Percentiles rank a stretch among this genome's conserved stretches.
phyloP scores from a whole-genome alignment of 2,329 filamentous ascomycete species.

The Sporothrix protearum region DNA sequence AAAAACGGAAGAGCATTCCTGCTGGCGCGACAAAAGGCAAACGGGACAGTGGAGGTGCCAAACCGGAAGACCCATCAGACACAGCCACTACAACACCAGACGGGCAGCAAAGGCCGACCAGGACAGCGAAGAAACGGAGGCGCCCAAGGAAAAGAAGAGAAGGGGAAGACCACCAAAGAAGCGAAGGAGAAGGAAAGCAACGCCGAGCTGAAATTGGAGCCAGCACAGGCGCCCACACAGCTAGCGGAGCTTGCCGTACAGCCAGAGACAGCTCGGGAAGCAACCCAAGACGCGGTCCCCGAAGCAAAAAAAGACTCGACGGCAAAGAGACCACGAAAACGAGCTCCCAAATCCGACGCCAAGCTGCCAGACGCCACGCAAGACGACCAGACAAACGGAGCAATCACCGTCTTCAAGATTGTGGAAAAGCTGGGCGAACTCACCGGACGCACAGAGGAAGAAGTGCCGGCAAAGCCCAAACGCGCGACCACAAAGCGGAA shows the following conservation, averaged over 20 bases:
- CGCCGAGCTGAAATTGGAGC: neutral
- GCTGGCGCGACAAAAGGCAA: conserved; percentile 26
- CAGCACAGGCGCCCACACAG: neutral
- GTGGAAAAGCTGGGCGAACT: conserved; percentile 37
- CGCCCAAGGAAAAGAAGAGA: neutral
- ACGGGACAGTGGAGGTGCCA: neutral
- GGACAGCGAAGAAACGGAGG: neutral
- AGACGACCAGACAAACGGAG: conserved; percentile 46
- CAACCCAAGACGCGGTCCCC: no score
- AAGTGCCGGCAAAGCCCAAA: neutral
- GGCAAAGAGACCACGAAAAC: conserved; percentile 20
- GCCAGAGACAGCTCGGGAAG: neutral
- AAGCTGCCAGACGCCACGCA: conserved; percentile 44
- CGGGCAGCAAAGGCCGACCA: neutral
- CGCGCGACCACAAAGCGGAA: neutral
- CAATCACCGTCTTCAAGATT: conserved; percentile 45
- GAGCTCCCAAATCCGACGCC: conserved; percentile 31
- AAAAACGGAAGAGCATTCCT: conserved; percentile 35
- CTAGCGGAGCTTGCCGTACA: neutral
- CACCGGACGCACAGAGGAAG: conserved; percentile 33
- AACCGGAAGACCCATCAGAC: neutral
- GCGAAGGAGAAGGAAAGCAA: neutral
- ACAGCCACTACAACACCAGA: neutral
- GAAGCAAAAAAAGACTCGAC: conserved; percentile 17
- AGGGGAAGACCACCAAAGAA: neutral